Conservation (phyloP, 1,284 basidiomycete species). For the Trametes pubescens region DNA sequence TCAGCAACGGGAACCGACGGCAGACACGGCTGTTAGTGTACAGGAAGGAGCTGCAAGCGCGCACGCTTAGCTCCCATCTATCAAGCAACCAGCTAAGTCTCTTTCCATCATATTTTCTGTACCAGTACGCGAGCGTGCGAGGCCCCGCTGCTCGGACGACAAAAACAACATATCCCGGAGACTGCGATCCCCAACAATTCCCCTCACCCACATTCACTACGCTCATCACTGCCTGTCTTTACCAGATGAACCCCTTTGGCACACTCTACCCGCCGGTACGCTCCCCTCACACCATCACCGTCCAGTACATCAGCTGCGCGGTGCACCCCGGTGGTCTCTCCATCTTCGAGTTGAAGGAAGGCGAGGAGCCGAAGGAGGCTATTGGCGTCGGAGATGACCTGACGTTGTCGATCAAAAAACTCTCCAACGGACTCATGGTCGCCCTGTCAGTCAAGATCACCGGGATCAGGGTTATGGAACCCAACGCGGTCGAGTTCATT, state of each 20-base stretch:
- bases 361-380: background rate
- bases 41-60: background rate
- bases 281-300: background rate
- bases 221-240: background rate
- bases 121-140: background rate
- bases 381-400: background rate
- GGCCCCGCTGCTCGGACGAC: background rate
- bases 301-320: background rate
- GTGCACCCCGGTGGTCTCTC: background rate
- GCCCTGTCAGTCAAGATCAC: background rate
- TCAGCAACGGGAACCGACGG: background rate
- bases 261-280: background rate
- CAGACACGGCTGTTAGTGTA: background rate
- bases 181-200: background rate
- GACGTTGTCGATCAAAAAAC: background rate
- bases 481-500: conserved; percentile 1
- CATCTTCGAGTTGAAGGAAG: background rate
- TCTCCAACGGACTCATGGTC: background rate
- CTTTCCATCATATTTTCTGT: background rate
- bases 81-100: conserved; percentile 2
- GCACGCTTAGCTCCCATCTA: background rate
- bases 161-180: background rate
- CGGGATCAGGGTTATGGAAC: background rate
- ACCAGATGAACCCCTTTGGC: background rate
- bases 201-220: background rate